Percentiles rank a stretch among this genome's conserved stretches.
phyloP scores from a whole-genome alignment of 495 filamentous ascomycete species.

The Xeromyces bisporus region DNA sequence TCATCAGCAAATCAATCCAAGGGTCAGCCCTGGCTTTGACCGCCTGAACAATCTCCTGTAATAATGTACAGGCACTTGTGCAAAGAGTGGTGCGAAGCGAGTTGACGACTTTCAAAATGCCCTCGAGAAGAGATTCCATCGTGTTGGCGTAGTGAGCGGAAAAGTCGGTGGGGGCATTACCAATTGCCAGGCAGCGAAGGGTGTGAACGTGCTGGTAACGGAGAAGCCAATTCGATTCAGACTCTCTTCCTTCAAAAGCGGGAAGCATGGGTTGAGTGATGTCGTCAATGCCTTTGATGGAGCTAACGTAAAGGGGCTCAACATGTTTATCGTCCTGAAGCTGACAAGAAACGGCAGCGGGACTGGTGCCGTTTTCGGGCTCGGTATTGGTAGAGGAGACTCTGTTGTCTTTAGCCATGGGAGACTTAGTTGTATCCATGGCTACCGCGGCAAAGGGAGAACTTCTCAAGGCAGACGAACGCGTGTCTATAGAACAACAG shows the following conservation, averaged over 20 bases:
- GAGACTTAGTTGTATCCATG: neutral
- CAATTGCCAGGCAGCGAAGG: constrained; percentile 58
- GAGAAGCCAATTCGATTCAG: constrained; percentile 76
- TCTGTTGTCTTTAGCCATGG: too few species aligned
- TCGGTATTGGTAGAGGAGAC: too few species aligned
- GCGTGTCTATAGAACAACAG: neutral
- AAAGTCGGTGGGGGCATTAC: constrained; percentile 71
- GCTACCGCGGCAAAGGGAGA: neutral
- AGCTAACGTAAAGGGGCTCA: constrained; percentile 66
- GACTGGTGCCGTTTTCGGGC: neutral
- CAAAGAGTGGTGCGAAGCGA: constrained; percentile 82
- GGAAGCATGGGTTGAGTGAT: constrained; percentile 61
- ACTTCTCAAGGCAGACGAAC: neutral
- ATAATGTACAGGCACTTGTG: constrained; percentile 62
- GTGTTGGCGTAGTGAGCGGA: constrained; percentile 46
- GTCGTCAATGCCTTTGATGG: constrained; percentile 68
- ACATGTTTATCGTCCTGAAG: constrained; percentile 42
- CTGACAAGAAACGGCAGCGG: neutral
- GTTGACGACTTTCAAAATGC: constrained; percentile 72
- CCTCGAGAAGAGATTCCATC: constrained; percentile 63
- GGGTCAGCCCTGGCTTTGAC: constrained; percentile 66
- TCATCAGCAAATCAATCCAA: constrained; percentile 80
- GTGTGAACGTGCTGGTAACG: constrained; percentile 65
- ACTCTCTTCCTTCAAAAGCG: constrained; percentile 77
- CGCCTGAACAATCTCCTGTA: constrained; percentile 69